Conservation (phyloP, 2,329 filamentous ascomycete species). For the Fusarium verticillioides region DNA sequence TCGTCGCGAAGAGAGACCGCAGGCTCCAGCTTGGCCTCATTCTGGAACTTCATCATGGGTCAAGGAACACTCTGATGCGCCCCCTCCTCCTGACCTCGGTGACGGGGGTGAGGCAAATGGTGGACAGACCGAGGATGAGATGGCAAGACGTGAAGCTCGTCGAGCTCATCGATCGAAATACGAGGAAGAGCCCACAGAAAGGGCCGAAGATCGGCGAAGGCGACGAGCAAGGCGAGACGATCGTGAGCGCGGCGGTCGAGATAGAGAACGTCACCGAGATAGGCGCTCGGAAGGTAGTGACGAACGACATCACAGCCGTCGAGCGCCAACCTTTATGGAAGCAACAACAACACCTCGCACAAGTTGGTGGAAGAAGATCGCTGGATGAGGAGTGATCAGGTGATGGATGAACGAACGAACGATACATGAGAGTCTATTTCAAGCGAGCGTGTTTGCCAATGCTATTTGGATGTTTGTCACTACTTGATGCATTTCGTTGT, state of each 20-base stretch:
- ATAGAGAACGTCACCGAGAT: constrained; percentile 33
- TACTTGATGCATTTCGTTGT: not conserved
- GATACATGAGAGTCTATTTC: constrained; percentile 38
- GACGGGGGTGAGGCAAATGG: constrained; percentile 49
- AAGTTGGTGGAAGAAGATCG: constrained; percentile 70
- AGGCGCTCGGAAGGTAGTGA: constrained; percentile 57
- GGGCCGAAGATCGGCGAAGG: constrained; percentile 57
- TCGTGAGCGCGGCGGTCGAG: constrained; percentile 41
- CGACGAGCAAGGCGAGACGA: constrained; percentile 59
- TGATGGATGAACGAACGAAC: constrained; percentile 39
- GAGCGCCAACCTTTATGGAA: constrained; percentile 58
- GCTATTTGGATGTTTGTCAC: constrained; percentile 26
- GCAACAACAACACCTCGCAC: constrained; percentile 59
- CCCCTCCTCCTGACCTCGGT: constrained; percentile 62
- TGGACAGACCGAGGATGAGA: constrained; percentile 57
- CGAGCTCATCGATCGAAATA: constrained; percentile 57
- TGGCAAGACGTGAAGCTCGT: constrained; percentile 61
- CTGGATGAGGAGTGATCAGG: constrained; percentile 50
- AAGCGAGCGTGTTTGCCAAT: constrained; percentile 43
- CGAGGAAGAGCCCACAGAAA: constrained; percentile 55
- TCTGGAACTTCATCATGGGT: constrained; percentile 74
- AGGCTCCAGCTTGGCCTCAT: constrained; percentile 65
- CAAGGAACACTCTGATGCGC: constrained; percentile 71
- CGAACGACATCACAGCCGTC: constrained; percentile 56
- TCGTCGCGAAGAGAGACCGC: constrained; percentile 48